Base-by-base conservation (phyloP, 805 yeast species). In the Saccharomycopsis oosterbeekiorum region DNA sequence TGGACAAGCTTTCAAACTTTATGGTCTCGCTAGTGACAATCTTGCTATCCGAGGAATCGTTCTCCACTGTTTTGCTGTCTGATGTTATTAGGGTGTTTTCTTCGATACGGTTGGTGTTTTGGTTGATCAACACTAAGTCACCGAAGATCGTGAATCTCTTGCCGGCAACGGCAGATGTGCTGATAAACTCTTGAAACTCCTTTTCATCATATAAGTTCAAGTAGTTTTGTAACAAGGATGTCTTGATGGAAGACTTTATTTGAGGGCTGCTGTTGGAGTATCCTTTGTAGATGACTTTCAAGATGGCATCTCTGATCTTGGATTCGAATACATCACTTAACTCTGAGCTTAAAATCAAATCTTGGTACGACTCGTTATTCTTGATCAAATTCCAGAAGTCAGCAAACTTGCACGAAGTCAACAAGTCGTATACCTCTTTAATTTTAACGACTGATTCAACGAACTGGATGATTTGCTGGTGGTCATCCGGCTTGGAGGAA, bases 1-100 rank as follows among this genome's bases (percentile, higher is more conserved):
- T 64, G n/a, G 63, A 41, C 58, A 64, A 62, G 24, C 56, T 59
- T 29, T 64, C 66, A 37, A 62, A 41, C 40, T 62, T 64, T 43
- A 64, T 56, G 29, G 60, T 61, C 42, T 64, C 66, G 26, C 59
- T 59, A 21, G 62, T 59, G 47, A 62, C 41, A 19, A 62, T 55
- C 17, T 63, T 58, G 43, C 55, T 62, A 21, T 58, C 56, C 26
- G 55, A 55, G 15, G 60, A 51, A 11, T 51, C 41, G 50, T 37
- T 29, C 4, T 37, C 55, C 12, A 37, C 42, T 6, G 54, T 37
- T 11, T 51, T 39, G 8, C 39, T 57, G 36, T 56, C 59, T 4
- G 39, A 51, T 14, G 37, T 55, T 2, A 41, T 24, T 29, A 29
- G 34, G 34, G 34, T 29, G 34, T 29, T 29, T 24, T 54, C 57